These are phyloP conservation scores for Globisporangium orthogonon DNA, from an alignment of 352 stramenopile genomes.

Conservation along the genomic window DNA sequence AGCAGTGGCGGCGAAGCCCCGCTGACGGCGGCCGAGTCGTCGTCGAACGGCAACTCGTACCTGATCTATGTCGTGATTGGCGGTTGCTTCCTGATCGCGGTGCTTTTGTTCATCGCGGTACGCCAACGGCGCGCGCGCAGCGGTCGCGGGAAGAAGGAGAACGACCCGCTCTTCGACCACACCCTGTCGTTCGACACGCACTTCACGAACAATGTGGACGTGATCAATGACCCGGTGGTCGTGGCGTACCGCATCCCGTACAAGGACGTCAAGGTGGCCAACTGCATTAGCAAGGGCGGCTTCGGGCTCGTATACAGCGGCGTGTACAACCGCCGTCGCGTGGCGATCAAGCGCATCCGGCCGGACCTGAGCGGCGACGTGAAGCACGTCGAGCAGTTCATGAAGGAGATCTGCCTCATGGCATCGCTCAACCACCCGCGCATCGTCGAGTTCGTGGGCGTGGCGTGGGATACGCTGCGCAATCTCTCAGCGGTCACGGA, in stretches of 20 bases:
- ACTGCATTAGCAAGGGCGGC: slow-evolving; percentile 51
- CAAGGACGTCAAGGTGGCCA: slow-evolving; percentile 48
- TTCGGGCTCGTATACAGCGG: slow-evolving; percentile 57
- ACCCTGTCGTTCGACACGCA: slow-evolving; percentile 56
- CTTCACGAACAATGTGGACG: slow-evolving; percentile 38
- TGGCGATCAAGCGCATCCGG: slow-evolving; percentile 42
- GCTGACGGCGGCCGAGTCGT: slow-evolving; percentile 13
- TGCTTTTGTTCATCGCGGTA: slow-evolving; percentile 42
- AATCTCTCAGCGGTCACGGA: slow-evolving; percentile 46
- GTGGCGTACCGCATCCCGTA: slow-evolving; percentile 52
- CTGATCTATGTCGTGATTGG: slow-evolving; percentile 34
- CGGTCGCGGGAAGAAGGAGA: slow-evolving; percentile 26
- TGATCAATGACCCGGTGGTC: slow-evolving; percentile 62
- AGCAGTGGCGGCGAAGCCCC: background rate
- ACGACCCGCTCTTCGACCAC: slow-evolving; percentile 41
- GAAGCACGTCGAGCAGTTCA: slow-evolving; percentile 22
- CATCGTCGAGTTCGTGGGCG: slow-evolving; percentile 41
- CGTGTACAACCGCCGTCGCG: slow-evolving; percentile 15
- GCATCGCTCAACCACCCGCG: slow-evolving; percentile 41
- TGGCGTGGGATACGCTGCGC: slow-evolving; percentile 37
- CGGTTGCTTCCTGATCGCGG: slow-evolving; percentile 34
- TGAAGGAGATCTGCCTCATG: slow-evolving; percentile 63
- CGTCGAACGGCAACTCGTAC: slow-evolving; percentile 30
- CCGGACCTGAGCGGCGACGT: slow-evolving; percentile 16
- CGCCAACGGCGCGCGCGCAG: slow-evolving; percentile 28